Evolutionary conservation across 495 filamentous ascomycete genomes (phyloP).

Genomic region (Baudoinia panamericana): DNA sequence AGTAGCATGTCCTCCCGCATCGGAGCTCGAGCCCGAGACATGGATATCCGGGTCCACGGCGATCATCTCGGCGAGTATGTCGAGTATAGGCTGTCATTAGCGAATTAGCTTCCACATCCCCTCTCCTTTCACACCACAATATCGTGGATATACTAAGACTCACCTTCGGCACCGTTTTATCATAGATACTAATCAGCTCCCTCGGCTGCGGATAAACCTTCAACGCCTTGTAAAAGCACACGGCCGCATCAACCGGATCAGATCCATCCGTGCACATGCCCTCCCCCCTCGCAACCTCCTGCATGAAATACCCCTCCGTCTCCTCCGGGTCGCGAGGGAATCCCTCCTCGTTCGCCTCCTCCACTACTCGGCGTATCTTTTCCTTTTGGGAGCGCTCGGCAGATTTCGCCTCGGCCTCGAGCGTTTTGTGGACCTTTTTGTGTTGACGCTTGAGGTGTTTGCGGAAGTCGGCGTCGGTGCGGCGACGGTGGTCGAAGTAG

Average conservation of each 20-base stretch:
- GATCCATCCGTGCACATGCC: constrained; percentile 46
- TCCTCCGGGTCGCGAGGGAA: constrained; percentile 85
- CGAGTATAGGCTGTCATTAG: constrained; percentile 58
- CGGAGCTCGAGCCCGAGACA: constrained; percentile 34
- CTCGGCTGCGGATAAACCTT: constrained; percentile 93
- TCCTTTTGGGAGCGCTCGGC: constrained; percentile 55
- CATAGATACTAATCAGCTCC: constrained; percentile 90
- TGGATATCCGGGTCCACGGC: constrained; percentile 67
- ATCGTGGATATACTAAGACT: constrained; percentile 9
- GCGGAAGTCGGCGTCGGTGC: constrained; percentile 75
- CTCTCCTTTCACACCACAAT: neutral
- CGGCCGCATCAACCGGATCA: constrained; percentile 67
- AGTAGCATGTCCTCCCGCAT: constrained; percentile 18
- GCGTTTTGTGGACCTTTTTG: constrained; percentile 56
- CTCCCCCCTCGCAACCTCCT: constrained; percentile 80
- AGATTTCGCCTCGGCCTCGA: constrained; percentile 64
- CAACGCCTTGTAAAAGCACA: constrained; percentile 93
- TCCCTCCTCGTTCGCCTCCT: constrained; percentile 71
- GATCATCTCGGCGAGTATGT: constrained; percentile 95
- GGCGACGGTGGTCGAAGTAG: constrained; percentile 91
- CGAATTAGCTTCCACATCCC: neutral
- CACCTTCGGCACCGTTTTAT: constrained; percentile 91
- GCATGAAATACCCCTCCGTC: constrained; percentile 88
- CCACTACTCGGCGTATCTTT: constrained; percentile 55
- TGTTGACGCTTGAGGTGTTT: constrained; percentile 72